phyloP scores from a whole-genome alignment of 2,329 filamentous ascomycete species.

The Colletotrichum trifolii region DNA sequence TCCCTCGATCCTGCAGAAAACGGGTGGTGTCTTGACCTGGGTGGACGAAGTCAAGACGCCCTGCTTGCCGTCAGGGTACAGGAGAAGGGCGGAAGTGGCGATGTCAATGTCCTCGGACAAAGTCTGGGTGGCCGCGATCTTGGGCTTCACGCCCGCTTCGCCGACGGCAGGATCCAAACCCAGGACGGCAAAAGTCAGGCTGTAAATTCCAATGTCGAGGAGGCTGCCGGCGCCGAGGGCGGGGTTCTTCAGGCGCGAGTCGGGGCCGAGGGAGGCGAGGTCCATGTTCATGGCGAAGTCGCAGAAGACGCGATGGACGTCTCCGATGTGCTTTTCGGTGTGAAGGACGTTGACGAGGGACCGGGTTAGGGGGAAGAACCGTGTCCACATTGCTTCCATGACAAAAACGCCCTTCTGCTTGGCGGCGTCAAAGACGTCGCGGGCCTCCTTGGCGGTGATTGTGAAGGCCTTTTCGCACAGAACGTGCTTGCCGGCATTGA shows the following conservation, averaged over 20 bases:
- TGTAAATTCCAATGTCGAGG: conserved; percentile 57
- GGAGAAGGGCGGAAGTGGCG: conserved; percentile 51
- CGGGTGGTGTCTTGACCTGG: conserved; percentile 42
- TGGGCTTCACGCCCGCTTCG: conserved; percentile 43
- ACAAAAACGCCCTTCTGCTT: conserved; percentile 54
- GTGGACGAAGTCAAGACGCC: conserved; percentile 54
- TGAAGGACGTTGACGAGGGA: conserved; percentile 49
- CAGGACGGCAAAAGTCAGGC: conserved; percentile 53
- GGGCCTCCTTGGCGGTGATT: conserved; percentile 53
- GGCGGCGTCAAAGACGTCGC: conserved; percentile 53
- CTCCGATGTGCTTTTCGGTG: conserved; percentile 52
- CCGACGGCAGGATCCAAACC: conserved; percentile 46
- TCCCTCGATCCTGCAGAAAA: conserved; percentile 54
- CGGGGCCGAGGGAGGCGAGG: conserved; percentile 44
- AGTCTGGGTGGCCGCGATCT: conserved; percentile 49
- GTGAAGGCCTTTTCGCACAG: conserved; percentile 60
- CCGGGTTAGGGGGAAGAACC: conserved; percentile 52
- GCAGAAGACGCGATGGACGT: conserved; percentile 51
- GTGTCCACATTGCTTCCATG: conserved; percentile 60
- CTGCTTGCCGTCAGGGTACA: conserved; percentile 51
- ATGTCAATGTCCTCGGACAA: conserved; percentile 49
- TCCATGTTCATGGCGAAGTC: conserved; percentile 54
- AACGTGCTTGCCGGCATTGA: conserved; percentile 54
- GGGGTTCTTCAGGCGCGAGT: conserved; percentile 50
- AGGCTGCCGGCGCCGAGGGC: conserved; percentile 55